These are phyloP conservation scores for Mitragyna speciosa DNA, from an alignment of 257 asterid species.

Conservation along the genomic window DNA sequence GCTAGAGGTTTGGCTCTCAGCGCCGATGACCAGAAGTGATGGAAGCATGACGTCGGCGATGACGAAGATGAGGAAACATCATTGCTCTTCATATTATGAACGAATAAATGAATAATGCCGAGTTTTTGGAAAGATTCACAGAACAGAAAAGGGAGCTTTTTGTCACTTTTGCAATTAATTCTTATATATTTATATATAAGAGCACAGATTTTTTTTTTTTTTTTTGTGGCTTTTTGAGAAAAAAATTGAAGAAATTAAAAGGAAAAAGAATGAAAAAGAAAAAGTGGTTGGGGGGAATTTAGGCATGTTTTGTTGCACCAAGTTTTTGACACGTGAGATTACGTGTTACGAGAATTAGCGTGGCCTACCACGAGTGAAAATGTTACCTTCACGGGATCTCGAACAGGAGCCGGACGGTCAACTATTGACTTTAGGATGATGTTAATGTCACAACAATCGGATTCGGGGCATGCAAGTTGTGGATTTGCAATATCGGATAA, in stretches of 20 bases:
- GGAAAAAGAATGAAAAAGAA: too few species aligned
- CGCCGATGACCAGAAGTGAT: constrained; percentile 79
- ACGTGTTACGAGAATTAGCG: too few species aligned
- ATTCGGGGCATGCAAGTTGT: too few species aligned
- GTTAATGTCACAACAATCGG: too few species aligned
- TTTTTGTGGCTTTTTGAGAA: background rate
- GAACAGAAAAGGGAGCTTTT: background rate
- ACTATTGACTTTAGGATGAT: too few species aligned
- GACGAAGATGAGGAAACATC: constrained; percentile 24
- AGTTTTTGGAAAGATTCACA: background rate
- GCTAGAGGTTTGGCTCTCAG: constrained; percentile 57
- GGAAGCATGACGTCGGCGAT: constrained; percentile 50
- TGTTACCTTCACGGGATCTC: too few species aligned
- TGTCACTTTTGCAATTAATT: background rate
- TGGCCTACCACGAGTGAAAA: too few species aligned
- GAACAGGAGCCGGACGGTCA: too few species aligned
- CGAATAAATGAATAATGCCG: background rate
- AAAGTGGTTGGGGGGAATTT: too few species aligned
- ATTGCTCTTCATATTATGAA: constrained; percentile 10
- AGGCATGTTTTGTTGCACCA: too few species aligned
- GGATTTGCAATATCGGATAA: too few species aligned
- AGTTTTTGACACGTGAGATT: too few species aligned
- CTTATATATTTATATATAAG: background rate
- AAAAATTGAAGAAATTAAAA: background rate
- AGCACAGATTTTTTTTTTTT: background rate